These are phyloP conservation scores for Neofusicoccum ribis DNA, from an alignment of 2,329 filamentous ascomycete genomes.

Conservation along the genomic window DNA sequence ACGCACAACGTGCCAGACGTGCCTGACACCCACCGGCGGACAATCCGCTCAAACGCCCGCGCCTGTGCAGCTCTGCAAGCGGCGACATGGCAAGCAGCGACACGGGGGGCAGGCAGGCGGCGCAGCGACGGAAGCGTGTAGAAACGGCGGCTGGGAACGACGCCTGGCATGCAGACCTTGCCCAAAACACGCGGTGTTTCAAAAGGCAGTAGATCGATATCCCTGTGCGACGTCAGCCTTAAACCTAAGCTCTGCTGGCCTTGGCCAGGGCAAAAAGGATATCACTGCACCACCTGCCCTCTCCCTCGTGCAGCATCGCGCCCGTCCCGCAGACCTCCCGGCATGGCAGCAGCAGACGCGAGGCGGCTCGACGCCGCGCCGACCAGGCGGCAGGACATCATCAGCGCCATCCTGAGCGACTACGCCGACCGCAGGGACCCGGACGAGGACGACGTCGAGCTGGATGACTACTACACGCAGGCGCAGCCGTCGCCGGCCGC, in stretches of 20 bases:
- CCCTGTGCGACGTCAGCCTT: conserved; percentile 28
- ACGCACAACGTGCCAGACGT: background rate
- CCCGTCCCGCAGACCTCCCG: conserved; percentile 19
- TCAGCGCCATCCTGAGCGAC: conserved; percentile 40
- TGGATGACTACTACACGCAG: conserved; percentile 18
- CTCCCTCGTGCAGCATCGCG: background rate
- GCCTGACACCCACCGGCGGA: background rate
- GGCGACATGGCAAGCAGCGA: background rate
- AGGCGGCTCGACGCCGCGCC: conserved; percentile 25
- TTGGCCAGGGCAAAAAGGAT: background rate
- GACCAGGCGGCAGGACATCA: conserved; percentile 37
- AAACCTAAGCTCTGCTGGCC: conserved; percentile 26
- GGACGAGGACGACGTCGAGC: conserved; percentile 4
- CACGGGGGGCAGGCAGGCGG: background rate
- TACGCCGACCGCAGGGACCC: conserved; percentile 27
- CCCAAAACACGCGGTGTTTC: conserved; percentile 40
- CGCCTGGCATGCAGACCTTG: conserved; percentile 25
- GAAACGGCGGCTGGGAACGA: background rate
- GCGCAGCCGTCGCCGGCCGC: background rate
- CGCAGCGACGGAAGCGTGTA: background rate
- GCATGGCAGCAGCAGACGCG: conserved; percentile 22
- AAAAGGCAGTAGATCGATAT: conserved; percentile 26
- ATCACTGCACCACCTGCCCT: conserved; percentile 5
- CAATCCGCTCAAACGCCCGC: background rate
- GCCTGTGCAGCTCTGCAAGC: background rate